A percentile compares a stretch with the other conserved stretches of the same genome.
These are phyloP conservation scores for Schizosaccharomyces lindneri DNA, from an alignment of 805 yeast genomes.

Conservation along the genomic window DNA sequence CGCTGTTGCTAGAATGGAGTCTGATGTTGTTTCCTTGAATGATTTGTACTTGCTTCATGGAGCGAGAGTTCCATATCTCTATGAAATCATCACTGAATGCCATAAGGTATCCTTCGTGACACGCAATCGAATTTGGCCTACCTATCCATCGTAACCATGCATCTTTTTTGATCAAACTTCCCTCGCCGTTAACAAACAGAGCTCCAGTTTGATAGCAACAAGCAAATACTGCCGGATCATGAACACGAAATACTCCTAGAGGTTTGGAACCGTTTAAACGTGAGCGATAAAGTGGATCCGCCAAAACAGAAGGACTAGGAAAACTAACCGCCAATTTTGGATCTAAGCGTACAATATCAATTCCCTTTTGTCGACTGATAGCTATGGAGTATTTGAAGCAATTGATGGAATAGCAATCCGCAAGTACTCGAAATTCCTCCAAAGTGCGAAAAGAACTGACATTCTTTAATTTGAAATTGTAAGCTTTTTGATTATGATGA, in stretches of 20 bases:
- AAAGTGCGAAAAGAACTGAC: neutral
- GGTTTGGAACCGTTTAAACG: slow-evolving; percentile 15
- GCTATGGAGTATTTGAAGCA: neutral
- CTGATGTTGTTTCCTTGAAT: slow-evolving; percentile 42
- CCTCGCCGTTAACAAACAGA: slow-evolving; percentile 32
- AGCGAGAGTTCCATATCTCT: slow-evolving; percentile 40
- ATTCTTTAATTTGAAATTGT: neutral
- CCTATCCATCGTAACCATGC: slow-evolving; percentile 20
- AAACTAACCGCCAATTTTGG: slow-evolving; percentile 29
- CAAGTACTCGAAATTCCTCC: neutral
- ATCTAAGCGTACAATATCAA: slow-evolving; percentile 37
- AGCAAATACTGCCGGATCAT: slow-evolving; percentile 23
- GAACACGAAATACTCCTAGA: slow-evolving; percentile 37
- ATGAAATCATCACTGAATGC: slow-evolving; percentile 40
- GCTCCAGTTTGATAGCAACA: slow-evolving; percentile 51
- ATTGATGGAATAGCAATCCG: neutral
- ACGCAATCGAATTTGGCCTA: slow-evolving; percentile 14
- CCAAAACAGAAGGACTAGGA: slow-evolving; percentile 17
- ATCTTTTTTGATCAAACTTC: slow-evolving; percentile 15
- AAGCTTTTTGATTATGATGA: neutral
- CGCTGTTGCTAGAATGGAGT: neutral
- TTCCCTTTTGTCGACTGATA: slow-evolving; percentile 8
- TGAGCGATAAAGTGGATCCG: slow-evolving; percentile 5
- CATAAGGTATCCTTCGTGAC: slow-evolving; percentile 24
- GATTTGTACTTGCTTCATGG: slow-evolving; percentile 27